A percentile compares a stretch with the other conserved stretches of the same genome.
Conservation (phyloP, 331 rosid species). For the Malus hybrid region DNA sequence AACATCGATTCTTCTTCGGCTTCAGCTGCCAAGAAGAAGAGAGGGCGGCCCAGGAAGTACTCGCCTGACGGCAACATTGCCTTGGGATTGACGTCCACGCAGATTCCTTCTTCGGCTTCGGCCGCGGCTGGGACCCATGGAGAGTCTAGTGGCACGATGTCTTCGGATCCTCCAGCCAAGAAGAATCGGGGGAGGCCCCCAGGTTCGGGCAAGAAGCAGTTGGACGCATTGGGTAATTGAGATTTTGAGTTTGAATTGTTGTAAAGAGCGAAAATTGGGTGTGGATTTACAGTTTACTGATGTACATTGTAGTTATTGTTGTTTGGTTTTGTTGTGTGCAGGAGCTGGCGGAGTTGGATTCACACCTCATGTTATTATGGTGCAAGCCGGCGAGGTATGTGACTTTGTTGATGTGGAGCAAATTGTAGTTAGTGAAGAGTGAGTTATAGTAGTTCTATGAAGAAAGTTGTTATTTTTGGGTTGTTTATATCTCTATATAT, state of each 20-base stretch:
- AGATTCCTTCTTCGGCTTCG: conserved; percentile 27
- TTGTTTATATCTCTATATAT: not conserved
- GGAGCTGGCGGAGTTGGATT: conserved; percentile 64
- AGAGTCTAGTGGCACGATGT: conserved; percentile 46
- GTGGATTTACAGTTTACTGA: not conserved
- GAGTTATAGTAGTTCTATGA: not conserved
- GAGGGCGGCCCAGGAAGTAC: conserved; percentile 90
- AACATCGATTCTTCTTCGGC: conserved; percentile 26
- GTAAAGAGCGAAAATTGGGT: not conserved
- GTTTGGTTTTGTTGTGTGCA: conserved; percentile 17
- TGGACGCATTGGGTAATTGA: conserved; percentile 55
- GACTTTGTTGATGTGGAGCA: not conserved
- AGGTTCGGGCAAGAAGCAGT: conserved; percentile 69
- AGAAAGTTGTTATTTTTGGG: not conserved
- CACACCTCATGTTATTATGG: conserved; percentile 63
- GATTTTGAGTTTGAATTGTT: not conserved
- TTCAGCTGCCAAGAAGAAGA: conserved; percentile 51
- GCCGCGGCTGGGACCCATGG: conserved; percentile 16
- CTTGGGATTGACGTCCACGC: conserved; percentile 52
- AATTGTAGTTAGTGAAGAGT: not conserved
- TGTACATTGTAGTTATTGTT: conserved; percentile 12
- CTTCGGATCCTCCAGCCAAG: conserved; percentile 51
- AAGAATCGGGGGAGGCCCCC: conserved; percentile 72
- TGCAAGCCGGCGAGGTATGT: conserved; percentile 66
- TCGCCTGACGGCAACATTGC: conserved; percentile 74